A percentile compares a stretch with the other conserved stretches of the same genome.
Evolutionary conservation across 2,329 filamentous ascomycete species (phyloP).

Genomic region (Penicillium expansum): DNA sequence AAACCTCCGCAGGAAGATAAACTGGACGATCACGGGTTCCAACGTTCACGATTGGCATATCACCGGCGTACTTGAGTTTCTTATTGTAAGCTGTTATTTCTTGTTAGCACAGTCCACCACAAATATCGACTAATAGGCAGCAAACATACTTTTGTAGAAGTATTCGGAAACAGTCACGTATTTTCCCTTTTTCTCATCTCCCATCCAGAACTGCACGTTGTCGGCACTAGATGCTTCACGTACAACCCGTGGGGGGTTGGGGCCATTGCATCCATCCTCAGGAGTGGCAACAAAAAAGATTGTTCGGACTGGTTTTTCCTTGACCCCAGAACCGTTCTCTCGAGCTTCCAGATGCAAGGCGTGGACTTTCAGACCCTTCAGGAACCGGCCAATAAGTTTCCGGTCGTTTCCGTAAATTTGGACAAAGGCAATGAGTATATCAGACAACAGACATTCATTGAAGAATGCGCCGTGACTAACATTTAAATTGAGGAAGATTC

Average conservation of each 20-base stretch:
- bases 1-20: constrained; percentile 64
- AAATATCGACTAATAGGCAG: not conserved
- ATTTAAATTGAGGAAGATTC: constrained; percentile 20
- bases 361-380: constrained; percentile 15
- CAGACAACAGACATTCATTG: not conserved
- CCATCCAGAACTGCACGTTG: constrained; percentile 14
- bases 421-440: not conserved
- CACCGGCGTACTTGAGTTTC: constrained; percentile 19
- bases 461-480: constrained; percentile 23
- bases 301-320: not conserved
- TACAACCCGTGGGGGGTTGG: constrained; percentile 1
- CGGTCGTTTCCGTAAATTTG: not conserved
- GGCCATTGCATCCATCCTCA: constrained; percentile 7
- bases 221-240: constrained; percentile 5
- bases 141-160: constrained; percentile 20
- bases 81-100: constrained; percentile 36
- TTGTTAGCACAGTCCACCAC: not conserved
- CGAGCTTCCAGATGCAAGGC: constrained; percentile 6
- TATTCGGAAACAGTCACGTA: constrained; percentile 24
- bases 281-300: constrained; percentile 14
- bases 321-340: not conserved
- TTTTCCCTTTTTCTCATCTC: not conserved
- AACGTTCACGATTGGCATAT: constrained; percentile 62
- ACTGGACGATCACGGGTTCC: constrained; percentile 55
- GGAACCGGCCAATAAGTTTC: constrained; percentile 3